Evolutionary conservation across 192 early-diverging fungal species (phyloP).

Genomic region (Backusella tuberculispora): DNA sequence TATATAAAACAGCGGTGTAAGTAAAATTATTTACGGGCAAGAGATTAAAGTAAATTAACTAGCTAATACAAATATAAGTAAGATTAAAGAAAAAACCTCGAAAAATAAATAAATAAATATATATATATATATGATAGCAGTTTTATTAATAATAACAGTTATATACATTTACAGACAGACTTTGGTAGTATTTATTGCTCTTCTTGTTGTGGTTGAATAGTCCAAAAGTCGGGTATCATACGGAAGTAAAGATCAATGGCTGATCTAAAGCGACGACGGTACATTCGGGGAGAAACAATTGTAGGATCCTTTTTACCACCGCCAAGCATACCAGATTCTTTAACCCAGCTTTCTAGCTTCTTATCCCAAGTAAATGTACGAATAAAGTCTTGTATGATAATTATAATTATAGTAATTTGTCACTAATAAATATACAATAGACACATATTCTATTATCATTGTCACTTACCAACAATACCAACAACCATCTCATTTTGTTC

Average conservation of each 20-base stretch:
- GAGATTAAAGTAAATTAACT: too few species aligned
- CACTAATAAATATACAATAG: too few species aligned
- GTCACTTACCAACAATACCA: conserved; percentile 86
- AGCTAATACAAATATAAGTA: too few species aligned
- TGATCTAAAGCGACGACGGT: conserved; percentile 89
- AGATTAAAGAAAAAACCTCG: too few species aligned
- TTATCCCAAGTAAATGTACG: conserved; percentile 99
- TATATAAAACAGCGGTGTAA: not conserved
- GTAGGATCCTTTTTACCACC: conserved; percentile 93
- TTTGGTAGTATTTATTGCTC: not conserved
- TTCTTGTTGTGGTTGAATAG: conserved; percentile 6
- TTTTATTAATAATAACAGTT: not conserved
- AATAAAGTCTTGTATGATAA: conserved; percentile 74
- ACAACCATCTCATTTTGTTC: conserved; percentile 86
- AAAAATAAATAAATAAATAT: too few species aligned
- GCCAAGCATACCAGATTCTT: conserved; percentile 89
- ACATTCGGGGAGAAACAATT: conserved; percentile 95
- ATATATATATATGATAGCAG: not conserved
- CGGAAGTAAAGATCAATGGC: conserved; percentile 93
- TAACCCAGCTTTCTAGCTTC: conserved; percentile 97
- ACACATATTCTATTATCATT: too few species aligned
- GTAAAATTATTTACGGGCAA: not conserved
- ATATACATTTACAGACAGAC: not conserved
- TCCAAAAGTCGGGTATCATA: conserved; percentile 76
- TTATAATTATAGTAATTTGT: too few species aligned